A percentile compares a stretch with the other conserved stretches of the same genome.
These are phyloP conservation scores for Mediolabrus comicus DNA, from an alignment of 108 stramenopile genomes.

Conservation along the genomic window DNA sequence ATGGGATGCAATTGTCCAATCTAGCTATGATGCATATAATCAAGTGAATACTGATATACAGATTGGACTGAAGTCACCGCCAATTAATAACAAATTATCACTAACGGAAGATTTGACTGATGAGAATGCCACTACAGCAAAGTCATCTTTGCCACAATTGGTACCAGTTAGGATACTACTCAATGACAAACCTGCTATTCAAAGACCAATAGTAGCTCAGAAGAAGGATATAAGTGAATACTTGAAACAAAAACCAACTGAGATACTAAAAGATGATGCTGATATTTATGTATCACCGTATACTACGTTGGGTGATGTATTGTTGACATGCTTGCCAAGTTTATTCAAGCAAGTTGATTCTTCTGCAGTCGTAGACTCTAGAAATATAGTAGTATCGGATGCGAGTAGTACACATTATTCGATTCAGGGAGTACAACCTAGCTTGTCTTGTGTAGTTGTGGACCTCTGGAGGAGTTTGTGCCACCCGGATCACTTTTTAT, in stretches of 20 bases:
- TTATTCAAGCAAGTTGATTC: constrained; percentile 33
- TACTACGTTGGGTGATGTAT: constrained; percentile 55
- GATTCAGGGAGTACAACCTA: constrained; percentile 66
- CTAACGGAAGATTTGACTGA: constrained; percentile 1
- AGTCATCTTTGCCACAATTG: constrained; percentile 21
- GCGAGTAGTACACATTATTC: constrained; percentile 24
- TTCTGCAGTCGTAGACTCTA: not conserved
- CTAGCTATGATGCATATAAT: constrained; percentile 49
- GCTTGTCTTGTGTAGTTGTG: constrained; percentile 45
- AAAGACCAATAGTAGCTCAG: constrained; percentile 39
- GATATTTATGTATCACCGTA: constrained; percentile 18
- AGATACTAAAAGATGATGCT: constrained; percentile 3
- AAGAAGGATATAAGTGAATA: not conserved
- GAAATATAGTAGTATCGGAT: too few relatives aligned
- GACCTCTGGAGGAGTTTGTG: constrained; percentile 69
- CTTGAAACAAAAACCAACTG: constrained; percentile 2
- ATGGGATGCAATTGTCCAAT: constrained; percentile 64
- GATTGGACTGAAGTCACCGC: constrained; percentile 1
- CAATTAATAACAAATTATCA: constrained; percentile 4
- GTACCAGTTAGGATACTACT: constrained; percentile 72
- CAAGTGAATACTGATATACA: constrained; percentile 51
- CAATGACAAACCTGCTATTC: constrained; percentile 60
- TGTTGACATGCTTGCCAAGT: constrained; percentile 46
- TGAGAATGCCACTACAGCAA: not conserved
- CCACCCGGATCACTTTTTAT: constrained; percentile 82